phyloP scores from a whole-genome alignment of 108 stramenopile species.

The Skeletonema potamos region DNA sequence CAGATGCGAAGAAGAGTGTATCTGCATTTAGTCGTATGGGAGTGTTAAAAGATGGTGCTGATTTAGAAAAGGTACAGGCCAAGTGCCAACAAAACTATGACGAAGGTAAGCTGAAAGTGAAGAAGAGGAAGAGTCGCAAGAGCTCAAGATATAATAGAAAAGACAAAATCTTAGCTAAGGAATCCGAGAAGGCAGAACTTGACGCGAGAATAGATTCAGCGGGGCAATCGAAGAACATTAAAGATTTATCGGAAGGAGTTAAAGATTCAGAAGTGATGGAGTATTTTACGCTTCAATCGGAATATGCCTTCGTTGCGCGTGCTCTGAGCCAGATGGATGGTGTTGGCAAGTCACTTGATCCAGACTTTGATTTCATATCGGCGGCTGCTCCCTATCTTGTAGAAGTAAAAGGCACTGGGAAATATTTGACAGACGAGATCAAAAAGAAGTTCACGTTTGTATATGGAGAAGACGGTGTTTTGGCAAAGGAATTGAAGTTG shows the following conservation, averaged over 20 bases:
- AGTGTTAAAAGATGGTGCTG: slow-evolving; percentile 71
- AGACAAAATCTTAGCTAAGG: slow-evolving; percentile 3
- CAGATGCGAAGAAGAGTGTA: slow-evolving; percentile 71
- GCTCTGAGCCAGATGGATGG: slow-evolving; percentile 87
- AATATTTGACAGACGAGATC: slow-evolving; percentile 71
- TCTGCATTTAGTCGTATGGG: slow-evolving; percentile 79
- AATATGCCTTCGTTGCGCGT: slow-evolving; percentile 87
- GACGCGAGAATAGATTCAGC: slow-evolving; percentile 16
- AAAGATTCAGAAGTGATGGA: slow-evolving; percentile 81
- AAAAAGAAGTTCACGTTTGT: slow-evolving; percentile 44
- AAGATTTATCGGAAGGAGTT: slow-evolving; percentile 8
- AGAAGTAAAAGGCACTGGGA: slow-evolving; percentile 75
- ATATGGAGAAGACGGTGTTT: slow-evolving; percentile 41
- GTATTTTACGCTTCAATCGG: slow-evolving; percentile 79
- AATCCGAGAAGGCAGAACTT: slow-evolving; percentile 1
- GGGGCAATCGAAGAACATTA: slow-evolving; percentile 3
- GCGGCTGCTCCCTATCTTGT: slow-evolving; percentile 78
- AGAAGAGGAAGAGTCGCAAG: slow-evolving; percentile 38
- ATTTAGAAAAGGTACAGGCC: slow-evolving; percentile 62
- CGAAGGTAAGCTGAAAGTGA: slow-evolving; percentile 65
- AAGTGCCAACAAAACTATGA: slow-evolving; percentile 81
- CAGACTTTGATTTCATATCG: slow-evolving; percentile 85
- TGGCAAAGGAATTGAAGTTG: slow-evolving; percentile 38
- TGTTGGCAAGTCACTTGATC: slow-evolving; percentile 75
- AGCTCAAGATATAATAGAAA: slow-evolving; percentile 22